phyloP scores from a whole-genome alignment of 352 stramenopile genomes.

The Phytopythium helicoides region DNA sequence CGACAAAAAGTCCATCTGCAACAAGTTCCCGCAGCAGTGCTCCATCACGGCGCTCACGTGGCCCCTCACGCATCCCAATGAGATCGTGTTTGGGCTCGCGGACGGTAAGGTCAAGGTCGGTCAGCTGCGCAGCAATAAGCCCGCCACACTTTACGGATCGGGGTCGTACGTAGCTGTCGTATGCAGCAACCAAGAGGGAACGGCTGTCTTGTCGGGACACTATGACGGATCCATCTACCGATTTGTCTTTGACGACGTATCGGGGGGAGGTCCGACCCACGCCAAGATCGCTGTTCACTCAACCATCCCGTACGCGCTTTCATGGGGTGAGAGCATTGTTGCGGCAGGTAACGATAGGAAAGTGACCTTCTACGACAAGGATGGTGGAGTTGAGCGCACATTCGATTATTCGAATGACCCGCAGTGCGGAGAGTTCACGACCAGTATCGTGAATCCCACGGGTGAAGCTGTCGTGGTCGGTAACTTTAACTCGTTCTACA shows the following conservation, averaged over 20 bases:
- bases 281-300: conserved; percentile 88
- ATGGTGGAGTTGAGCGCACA: conserved; percentile 75
- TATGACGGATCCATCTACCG: conserved; percentile 92
- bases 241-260: conserved; percentile 90
- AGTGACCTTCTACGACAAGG: conserved; percentile 91
- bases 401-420: conserved; percentile 91
- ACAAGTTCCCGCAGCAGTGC: conserved; percentile 90
- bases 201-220: conserved; percentile 88
- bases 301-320: conserved; percentile 88
- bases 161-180: conserved; percentile 83
- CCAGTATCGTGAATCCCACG: conserved; percentile 85
- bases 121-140: conserved; percentile 92
- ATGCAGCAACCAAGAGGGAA: conserved; percentile 87
- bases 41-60: conserved; percentile 90
- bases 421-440: conserved; percentile 81
- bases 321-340: conserved; percentile 90
- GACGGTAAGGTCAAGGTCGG: conserved; percentile 94
- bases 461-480: conserved; percentile 91
- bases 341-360: conserved; percentile 90
- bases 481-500: conserved; percentile 94
- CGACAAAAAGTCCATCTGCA: conserved; percentile 96
- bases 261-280: conserved; percentile 68
- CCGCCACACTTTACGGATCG: conserved; percentile 85
- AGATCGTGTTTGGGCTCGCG: conserved; percentile 93
- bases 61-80: conserved; percentile 88